phyloP scores from a whole-genome alignment of 768 basidiomycete genomes.

The Calocera cornea region DNA sequence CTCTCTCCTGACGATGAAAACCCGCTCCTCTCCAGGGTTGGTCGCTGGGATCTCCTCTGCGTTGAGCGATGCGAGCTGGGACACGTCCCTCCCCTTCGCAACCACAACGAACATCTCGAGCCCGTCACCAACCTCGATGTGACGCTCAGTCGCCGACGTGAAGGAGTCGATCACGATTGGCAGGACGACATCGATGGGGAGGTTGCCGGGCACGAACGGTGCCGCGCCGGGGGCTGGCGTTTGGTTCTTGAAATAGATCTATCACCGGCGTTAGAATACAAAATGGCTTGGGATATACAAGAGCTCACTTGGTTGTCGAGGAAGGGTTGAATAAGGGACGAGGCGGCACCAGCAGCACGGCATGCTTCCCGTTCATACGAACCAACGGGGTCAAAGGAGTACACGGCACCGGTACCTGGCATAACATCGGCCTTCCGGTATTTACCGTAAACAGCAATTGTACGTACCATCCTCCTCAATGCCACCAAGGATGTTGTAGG shows the following conservation, averaged over 20 bases:
- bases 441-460: neutral
- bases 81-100: conserved; percentile 47
- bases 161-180: conserved; percentile 90
- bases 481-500: conserved; percentile 90
- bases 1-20: conserved; percentile 63
- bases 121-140: conserved; percentile 97
- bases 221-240: conserved; percentile 52
- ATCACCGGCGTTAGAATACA: conserved; percentile 6
- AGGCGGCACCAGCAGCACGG: conserved; percentile 92
- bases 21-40: conserved; percentile 36
- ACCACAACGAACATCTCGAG: conserved; percentile 84
- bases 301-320: conserved; percentile 85
- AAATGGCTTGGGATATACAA: conserved; percentile 8
- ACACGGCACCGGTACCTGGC: conserved; percentile 85
- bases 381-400: conserved; percentile 99
- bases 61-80: conserved; percentile 45
- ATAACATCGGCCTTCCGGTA: conserved; percentile 10
- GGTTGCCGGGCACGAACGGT: conserved; percentile 51
- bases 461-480: conserved; percentile 82
- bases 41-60: conserved; percentile 49
- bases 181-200: conserved; percentile 69
- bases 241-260: conserved; percentile 99
- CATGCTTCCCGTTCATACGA: conserved; percentile 96
- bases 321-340: conserved; percentile 89
- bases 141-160: conserved; percentile 92